Evolutionary conservation across 768 basidiomycete species (phyloP).

Genomic region (Trametopsis cervina): DNA sequence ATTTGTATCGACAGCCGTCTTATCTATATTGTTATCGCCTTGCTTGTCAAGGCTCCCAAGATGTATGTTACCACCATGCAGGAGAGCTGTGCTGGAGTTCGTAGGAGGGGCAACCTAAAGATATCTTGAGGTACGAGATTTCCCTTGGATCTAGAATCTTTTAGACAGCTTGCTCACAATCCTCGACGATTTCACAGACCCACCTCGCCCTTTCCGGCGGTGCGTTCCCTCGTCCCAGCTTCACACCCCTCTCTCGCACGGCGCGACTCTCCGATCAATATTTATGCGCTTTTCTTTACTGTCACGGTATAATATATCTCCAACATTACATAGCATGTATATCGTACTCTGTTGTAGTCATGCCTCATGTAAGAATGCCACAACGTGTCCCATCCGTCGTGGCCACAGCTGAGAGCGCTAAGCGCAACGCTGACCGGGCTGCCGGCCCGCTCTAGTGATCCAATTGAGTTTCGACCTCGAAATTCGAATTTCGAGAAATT

Average conservation of each 20-base stretch:
- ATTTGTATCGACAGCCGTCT: neutral
- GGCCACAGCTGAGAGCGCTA: neutral
- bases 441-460: too few relatives aligned
- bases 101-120: too few relatives aligned
- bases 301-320: neutral
- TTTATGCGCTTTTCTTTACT: conserved; percentile 5
- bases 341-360: neutral
- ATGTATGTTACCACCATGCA: neutral
- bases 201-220: too few relatives aligned
- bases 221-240: neutral
- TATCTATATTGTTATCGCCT: neutral
- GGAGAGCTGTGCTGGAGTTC: too few relatives aligned
- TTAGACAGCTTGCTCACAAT: too few relatives aligned
- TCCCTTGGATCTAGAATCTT: too few relatives aligned
- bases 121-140: too few relatives aligned
- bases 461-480: too few relatives aligned
- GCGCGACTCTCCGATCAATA: conserved; percentile 3
- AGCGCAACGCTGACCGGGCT: neutral
- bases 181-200: too few relatives aligned
- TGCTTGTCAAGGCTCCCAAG: neutral
- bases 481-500: neutral
- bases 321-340: neutral
- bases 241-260: neutral
- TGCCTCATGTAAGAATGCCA: neutral
- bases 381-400: neutral